Conservation (phyloP, 2,329 filamentous ascomycete species). For the Neonectria coccinea region DNA sequence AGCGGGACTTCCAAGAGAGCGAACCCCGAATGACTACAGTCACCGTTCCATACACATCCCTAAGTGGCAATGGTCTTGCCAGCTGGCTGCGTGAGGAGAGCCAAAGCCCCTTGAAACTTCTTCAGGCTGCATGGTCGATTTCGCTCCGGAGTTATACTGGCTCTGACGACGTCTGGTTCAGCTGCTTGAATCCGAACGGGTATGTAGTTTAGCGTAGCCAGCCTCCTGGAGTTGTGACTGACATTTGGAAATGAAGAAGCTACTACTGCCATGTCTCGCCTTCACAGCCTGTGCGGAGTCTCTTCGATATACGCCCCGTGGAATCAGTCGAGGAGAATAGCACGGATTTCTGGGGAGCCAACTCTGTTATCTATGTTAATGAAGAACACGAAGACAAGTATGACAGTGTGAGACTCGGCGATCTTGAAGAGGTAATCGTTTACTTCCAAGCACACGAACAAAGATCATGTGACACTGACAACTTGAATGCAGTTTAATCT, state of each 20-base stretch:
- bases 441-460: too few species aligned
- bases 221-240: background rate
- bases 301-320: background rate
- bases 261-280: slow-evolving; percentile 5
- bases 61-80: background rate
- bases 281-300: slow-evolving; percentile 3
- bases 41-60: background rate
- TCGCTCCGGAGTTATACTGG: slow-evolving; percentile 6
- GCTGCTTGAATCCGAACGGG: background rate
- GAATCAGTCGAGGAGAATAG: background rate
- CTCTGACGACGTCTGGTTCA: slow-evolving; percentile 9
- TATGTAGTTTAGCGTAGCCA: background rate
- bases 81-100: background rate
- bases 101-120: background rate
- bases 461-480: background rate
- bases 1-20: slow-evolving; percentile 3
- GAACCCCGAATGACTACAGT: background rate
- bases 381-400: background rate
- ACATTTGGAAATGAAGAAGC: slow-evolving; percentile 1
- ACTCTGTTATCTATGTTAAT: slow-evolving; percentile 5
- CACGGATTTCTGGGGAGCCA: slow-evolving; percentile 2
- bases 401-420: background rate
- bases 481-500: slow-evolving; percentile 4
- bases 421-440: too few species aligned
- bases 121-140: slow-evolving; percentile 8